These are phyloP conservation scores for Tardiomyces depauwii DNA, from an alignment of 1,139 yeast genomes.

Conservation along the genomic window DNA sequence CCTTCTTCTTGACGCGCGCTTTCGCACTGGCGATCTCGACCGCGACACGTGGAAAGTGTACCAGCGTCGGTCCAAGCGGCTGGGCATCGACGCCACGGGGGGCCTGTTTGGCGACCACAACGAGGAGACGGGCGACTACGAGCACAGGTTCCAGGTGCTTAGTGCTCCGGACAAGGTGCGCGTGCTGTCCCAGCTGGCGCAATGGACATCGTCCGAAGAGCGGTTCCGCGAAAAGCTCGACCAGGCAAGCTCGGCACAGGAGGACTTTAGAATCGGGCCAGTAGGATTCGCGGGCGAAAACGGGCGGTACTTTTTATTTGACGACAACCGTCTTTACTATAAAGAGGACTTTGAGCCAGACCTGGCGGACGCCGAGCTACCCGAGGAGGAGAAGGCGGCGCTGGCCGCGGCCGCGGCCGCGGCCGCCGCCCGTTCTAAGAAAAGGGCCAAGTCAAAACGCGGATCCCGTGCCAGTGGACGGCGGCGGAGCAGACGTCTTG, in stretches of 20 bases:
- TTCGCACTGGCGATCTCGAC: slow-evolving; percentile 8
- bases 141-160: slow-evolving; percentile 2
- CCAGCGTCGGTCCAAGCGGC: slow-evolving; percentile 1
- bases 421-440: slow-evolving; percentile 1
- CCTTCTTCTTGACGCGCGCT: slow-evolving; percentile 9
- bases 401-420: slow-evolving; percentile 2
- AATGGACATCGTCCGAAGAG: slow-evolving; percentile 15
- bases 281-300: slow-evolving; percentile 22
- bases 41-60: slow-evolving; percentile 8
- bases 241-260: slow-evolving; percentile 1
- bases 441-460: slow-evolving; percentile 5
- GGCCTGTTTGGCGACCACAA: slow-evolving; percentile 5
- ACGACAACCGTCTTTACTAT: slow-evolving; percentile 25
- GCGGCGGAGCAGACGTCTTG: neutral
- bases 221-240: slow-evolving; percentile 17
- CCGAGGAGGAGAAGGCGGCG: slow-evolving; percentile 1
- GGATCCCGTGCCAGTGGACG: slow-evolving; percentile 1
- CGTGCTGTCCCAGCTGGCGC: slow-evolving; percentile 13
- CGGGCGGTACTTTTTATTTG: slow-evolving; percentile 23
- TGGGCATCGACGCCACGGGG: slow-evolving; percentile 1
- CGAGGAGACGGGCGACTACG: slow-evolving; percentile 5
- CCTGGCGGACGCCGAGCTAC: slow-evolving; percentile 8
- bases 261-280: slow-evolving; percentile 20
- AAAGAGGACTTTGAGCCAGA: slow-evolving; percentile 16
- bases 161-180: slow-evolving; percentile 9